These are phyloP conservation scores for Musa itinerans DNA, from an alignment of 176 grass and related monocot genomes.

Conservation along the genomic window DNA sequence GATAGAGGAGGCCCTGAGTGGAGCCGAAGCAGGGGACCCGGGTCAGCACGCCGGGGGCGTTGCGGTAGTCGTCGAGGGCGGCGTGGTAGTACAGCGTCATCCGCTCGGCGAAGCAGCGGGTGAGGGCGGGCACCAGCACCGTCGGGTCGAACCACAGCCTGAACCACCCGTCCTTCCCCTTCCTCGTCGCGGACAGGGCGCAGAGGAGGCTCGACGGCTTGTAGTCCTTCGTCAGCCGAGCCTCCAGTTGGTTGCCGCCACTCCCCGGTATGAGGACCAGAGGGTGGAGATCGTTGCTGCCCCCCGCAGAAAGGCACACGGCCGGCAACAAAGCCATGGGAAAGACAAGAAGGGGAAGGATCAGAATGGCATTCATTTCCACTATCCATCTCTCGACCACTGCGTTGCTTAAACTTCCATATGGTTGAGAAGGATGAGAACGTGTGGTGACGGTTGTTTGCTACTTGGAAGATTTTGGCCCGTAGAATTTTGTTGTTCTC, in stretches of 20 bases:
- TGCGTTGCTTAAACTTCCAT: no score
- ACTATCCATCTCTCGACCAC: no score
- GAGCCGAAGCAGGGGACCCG: slow-evolving; percentile 54
- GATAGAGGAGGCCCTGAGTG: slow-evolving; percentile 49
- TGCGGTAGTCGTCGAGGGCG: slow-evolving; percentile 63
- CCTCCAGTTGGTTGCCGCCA: slow-evolving; percentile 89
- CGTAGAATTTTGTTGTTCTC: no score
- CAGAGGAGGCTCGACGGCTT: slow-evolving; percentile 54
- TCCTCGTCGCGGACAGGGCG: slow-evolving; percentile 27
- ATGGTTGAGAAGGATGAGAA: no score
- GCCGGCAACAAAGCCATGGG: slow-evolving; percentile 18
- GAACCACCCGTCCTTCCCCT: slow-evolving; percentile 52
- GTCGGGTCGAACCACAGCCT: slow-evolving; percentile 80
- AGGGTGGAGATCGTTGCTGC: slow-evolving; percentile 36
- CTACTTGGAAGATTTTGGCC: no score
- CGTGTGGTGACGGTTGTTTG: no score
- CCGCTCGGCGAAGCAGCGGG: slow-evolving; percentile 74
- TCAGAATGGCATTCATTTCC: not conserved
- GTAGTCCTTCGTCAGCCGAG: slow-evolving; percentile 58
- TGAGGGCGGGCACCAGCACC: slow-evolving; percentile 52
- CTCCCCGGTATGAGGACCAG: slow-evolving; percentile 67
- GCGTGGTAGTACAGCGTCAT: slow-evolving; percentile 54
- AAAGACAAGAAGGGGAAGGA: slow-evolving; percentile 15
- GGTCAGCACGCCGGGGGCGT: slow-evolving; percentile 70
- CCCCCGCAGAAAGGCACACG: not conserved